Evolutionary conservation across 2,329 filamentous ascomycete genomes (phyloP), one percentile per base, ranked within the genome.

Genomic region (Pseudocercospora eumusae): DNA sequence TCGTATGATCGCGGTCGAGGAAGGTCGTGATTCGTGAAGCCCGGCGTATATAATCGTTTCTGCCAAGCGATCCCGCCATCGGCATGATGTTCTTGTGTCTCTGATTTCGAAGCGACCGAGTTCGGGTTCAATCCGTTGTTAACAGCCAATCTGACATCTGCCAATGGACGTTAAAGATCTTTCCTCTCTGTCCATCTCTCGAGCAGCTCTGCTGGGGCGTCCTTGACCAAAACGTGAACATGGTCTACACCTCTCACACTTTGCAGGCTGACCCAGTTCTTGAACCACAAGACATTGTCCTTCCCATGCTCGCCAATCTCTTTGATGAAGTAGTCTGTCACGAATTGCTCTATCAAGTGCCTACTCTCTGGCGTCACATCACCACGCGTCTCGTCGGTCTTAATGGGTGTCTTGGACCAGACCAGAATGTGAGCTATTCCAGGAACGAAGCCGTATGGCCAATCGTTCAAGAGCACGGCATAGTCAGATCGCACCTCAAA

Each of bases 181-280:
- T 59, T 66, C 62, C 69, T 64, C 62, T 65, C 63, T 23, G 62
- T 68, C 74, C 74, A 76, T 59, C 64, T 60, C 56, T 68, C 61
- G 25, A 75, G 33, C 55, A 74, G n/a, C 13, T 71, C 62, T 47
- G 66, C 45, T 5, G 81, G 79, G 49, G 80, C 81, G 74, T 80
- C 79, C 56, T 75, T 76, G 1, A 85, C 73, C 20, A 86, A 71
- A 18, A 86, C 77, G 75, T 86, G 83, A 6, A 86, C 76, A 76
- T 86, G 83, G 67, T 86, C 83, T 31, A 86, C 72, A 0, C 81
- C 81, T 58, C 84, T 76, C 50, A 88, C 84, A 67, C 84, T 86
- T 74, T 88, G 85, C 73, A 87, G 69, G 40, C 79, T 80, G 8
- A 81, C 82, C 79, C 84, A 86, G 68, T 88, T 88, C 78, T 86